Base-by-base conservation (phyloP, 768 basidiomycete genomes). In the Suillus cothurnatus region DNA sequence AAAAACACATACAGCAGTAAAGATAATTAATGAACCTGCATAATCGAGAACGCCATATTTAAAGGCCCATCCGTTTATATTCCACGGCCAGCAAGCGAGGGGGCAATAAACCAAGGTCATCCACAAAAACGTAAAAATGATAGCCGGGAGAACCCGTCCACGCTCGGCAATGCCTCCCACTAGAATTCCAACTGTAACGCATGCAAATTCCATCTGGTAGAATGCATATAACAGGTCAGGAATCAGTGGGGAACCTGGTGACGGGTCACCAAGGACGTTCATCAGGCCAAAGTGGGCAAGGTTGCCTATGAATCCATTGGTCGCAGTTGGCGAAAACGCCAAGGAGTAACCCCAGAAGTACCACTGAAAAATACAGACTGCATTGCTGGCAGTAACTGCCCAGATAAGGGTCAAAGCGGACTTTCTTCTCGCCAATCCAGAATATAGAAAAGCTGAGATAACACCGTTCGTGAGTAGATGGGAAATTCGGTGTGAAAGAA, bases 161-260 rank as follows among this genome's bases (percentile, higher is more conserved):
- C 94, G 91, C 77, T 96, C 95, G 6, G 94, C 94, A 59, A 93
- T 84, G 11, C 91, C 90, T 52, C 91, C 91, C 83, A 91, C 81
- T 32, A 93, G 74, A 59, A 93, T 92, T 15, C 81, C 88, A 19
- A 90, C 88, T 1, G 92, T 94, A 21, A 94, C 91, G 63, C 89
- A 90, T 26, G 88, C 91, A 73, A 92, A 94, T 77, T 92, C 91
- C 89, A 92, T 90, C 73, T 93, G 91, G 81, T 92, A 95, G 77
- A 94, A 90, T 70, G 86, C 87, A 80, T 92, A 96, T 36, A 96
- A 81, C 57, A 95, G 80, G 63, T 88, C 88, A 11, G 95, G 95
- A 64, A 96, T 86, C 49, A 93, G 83, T 47, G 89, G 88, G 0
- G 91, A 91, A 17, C 92, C 94, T 15, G 91, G 89, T 12, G 91